Conservation (phyloP, 371 early-diverging fungal genomes). For the Apophysomyces variabilis region DNA sequence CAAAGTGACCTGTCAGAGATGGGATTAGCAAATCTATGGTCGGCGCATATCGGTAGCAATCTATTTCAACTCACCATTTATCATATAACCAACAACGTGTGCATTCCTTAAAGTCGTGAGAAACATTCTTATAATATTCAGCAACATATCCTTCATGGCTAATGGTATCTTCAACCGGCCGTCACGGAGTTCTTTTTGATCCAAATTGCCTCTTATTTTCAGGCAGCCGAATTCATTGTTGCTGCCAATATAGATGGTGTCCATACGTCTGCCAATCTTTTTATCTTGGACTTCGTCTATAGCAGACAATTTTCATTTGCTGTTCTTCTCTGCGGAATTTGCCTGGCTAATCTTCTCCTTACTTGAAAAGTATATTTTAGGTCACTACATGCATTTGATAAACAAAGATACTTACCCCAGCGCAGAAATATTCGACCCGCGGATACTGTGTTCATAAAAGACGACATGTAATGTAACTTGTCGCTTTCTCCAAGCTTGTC, state of each 20-base stretch:
- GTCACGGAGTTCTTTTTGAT: slow-evolving; percentile 16
- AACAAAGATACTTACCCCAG: neutral
- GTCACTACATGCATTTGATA: neutral
- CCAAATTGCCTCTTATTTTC: slow-evolving; percentile 8
- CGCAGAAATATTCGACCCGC: neutral
- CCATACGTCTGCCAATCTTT: slow-evolving; percentile 17
- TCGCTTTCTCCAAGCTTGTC: neutral
- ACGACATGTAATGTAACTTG: neutral
- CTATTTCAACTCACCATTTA: slow-evolving; percentile 17
- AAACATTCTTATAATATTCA: neutral
- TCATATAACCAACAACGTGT: slow-evolving; percentile 19
- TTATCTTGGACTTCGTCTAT: slow-evolving; percentile 10
- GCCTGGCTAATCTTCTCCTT: slow-evolving; percentile 19
- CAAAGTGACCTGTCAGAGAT: slow-evolving; percentile 11
- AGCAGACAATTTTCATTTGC: slow-evolving; percentile 19
- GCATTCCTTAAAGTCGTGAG: neutral
- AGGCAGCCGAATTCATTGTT: slow-evolving; percentile 18
- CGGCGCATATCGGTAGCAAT: neutral
- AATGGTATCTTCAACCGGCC: slow-evolving; percentile 15
- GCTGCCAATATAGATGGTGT: slow-evolving; percentile 17
- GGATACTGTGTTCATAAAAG: neutral
- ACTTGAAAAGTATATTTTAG: slow-evolving; percentile 4
- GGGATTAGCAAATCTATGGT: neutral
- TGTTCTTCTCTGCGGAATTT: slow-evolving; percentile 11
- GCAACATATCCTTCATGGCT: slow-evolving; percentile 19